Base-by-base conservation (phyloP, 768 basidiomycete genomes). In the Boletus rubescentipes region DNA sequence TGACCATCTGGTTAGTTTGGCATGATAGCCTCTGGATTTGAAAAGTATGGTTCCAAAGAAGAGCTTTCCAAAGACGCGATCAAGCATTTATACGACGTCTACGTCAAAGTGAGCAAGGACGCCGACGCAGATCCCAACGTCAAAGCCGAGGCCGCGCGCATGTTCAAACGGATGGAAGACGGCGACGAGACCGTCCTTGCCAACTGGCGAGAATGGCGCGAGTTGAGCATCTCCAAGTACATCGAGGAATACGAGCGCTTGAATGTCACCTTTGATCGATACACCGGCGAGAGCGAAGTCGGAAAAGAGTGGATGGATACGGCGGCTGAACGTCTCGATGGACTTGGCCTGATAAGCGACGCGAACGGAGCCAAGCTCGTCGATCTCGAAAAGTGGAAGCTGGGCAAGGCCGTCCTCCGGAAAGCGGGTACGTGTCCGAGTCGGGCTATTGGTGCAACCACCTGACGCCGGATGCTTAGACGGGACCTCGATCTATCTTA, bases 111-210 rank as follows among this genome's bases (percentile, higher is more conserved):
- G 61, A 95, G 89, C 80, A 82, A 83, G 54, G 96, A 94, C 45
- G 89, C 88, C 3, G 87, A 88, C 14, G 61, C 73, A 1, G 85
- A 91, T 62, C 84, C 87, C 0, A 67, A 76, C 23, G 89, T 91
- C 67, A 92, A 88, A 72, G 78, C 72, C 7, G 82, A 85, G 46
- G 93, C 93, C 0, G 90, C 89, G 0, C 76, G 79, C 44, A 93
- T 91, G 81, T 99, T 99, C 79, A 93, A 87, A 71, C 86, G 86
- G 11, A 96, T 97, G 92, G 93, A 95, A 68, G 90, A 93, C 58
- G 92, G 93, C 23, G 93, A 98, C 62, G 86, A 92, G 59, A 77
- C 75, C 10, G 88, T 92, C 3, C 80, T 98, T 34, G 78, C 76
- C 51, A 88, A 95, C 71, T 99, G 96, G 96, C 82, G 87, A 16